Percentiles rank a stretch among this genome's conserved stretches.
phyloP scores from a whole-genome alignment of 2,329 filamentous ascomycete genomes.

The Sordariomycetes sp. region DNA sequence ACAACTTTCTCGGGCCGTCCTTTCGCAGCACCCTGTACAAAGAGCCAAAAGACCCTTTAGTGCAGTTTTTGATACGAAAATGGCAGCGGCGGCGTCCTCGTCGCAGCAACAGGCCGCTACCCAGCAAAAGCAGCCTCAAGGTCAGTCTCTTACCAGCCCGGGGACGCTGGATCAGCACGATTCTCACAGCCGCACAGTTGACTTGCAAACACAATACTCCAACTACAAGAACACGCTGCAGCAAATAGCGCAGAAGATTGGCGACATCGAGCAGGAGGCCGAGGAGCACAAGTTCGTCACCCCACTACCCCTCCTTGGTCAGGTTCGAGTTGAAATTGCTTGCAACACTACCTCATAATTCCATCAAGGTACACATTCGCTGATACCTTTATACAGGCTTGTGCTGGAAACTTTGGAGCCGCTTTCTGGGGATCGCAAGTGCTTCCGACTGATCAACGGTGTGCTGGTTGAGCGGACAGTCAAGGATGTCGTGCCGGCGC shows the following conservation, averaged over 20 bases:
- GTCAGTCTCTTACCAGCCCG: slow-evolving; percentile 28
- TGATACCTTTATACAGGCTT: slow-evolving; percentile 47
- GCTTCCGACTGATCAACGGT: slow-evolving; percentile 97
- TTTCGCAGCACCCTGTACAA: too few species aligned
- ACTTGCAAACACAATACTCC: slow-evolving; percentile 71
- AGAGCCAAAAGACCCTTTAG: too few species aligned
- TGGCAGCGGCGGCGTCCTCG: too few species aligned
- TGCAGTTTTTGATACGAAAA: too few species aligned
- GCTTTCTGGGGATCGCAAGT: slow-evolving; percentile 78
- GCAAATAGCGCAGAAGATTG: slow-evolving; percentile 91
- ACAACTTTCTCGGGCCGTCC: too few species aligned
- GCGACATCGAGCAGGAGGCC: slow-evolving; percentile 92
- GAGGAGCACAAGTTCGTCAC: slow-evolving; percentile 90
- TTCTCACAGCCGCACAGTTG: slow-evolving; percentile 19
- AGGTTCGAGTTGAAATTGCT: too few species aligned
- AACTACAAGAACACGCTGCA: slow-evolving; percentile 75
- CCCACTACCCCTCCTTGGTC: slow-evolving; percentile 3
- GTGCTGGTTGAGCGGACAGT: slow-evolving; percentile 92
- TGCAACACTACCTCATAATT: too few species aligned
- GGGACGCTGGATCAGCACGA: background rate
- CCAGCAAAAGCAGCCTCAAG: slow-evolving; percentile 63
- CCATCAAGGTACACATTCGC: slow-evolving; percentile 4
- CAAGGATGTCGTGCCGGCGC: slow-evolving; percentile 79
- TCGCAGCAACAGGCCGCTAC: slow-evolving; percentile 34
- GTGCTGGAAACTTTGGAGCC: slow-evolving; percentile 88